Percentiles rank a stretch among this genome's conserved stretches.
Evolutionary conservation across 1,284 basidiomycete genomes (phyloP).

Genomic region (Limonomyces culmigenus): DNA sequence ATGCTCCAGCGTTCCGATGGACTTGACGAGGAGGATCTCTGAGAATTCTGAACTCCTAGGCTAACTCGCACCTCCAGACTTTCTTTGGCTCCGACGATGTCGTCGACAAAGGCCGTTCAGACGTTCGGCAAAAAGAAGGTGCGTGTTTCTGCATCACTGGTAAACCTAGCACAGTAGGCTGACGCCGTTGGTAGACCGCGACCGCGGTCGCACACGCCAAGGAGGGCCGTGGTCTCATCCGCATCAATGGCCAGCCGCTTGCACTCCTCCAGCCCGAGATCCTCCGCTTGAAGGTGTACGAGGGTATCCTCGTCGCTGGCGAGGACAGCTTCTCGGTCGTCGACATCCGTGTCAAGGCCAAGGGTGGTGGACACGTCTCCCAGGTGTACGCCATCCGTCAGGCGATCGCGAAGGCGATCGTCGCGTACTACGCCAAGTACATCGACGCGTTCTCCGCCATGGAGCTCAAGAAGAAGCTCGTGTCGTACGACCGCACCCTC

Average conservation of each 20-base stretch:
- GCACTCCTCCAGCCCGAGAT: constrained; percentile 88
- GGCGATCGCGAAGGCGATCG: constrained; percentile 95
- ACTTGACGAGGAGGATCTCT: no score
- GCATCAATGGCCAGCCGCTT: constrained; percentile 95
- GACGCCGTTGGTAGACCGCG: constrained; percentile 51
- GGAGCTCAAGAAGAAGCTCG: constrained; percentile 92
- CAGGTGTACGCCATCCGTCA: constrained; percentile 99
- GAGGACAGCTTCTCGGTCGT: constrained; percentile 73
- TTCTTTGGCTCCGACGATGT: no score
- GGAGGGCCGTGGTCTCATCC: constrained; percentile 95
- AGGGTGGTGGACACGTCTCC: constrained; percentile 98
- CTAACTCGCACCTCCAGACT: no score
- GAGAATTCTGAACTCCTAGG: no score
- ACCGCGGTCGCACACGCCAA: constrained; percentile 92
- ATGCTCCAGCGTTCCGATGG: no score
- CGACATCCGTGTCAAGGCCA: constrained; percentile 96
- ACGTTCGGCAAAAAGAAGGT: constrained; percentile 99
- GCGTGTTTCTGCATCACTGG: constrained; percentile 12
- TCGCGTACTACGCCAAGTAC: constrained; percentile 99
- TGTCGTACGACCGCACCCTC: constrained; percentile 88
- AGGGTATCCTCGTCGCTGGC: constrained; percentile 81
- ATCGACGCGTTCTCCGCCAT: constrained; percentile 94
- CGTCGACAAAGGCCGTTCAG: constrained; percentile 77
- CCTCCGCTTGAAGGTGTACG: constrained; percentile 97
- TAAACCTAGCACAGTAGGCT: neutral